These are phyloP conservation scores for Quercus suber DNA, from an alignment of 306 rosid species.

Conservation along the genomic window DNA sequence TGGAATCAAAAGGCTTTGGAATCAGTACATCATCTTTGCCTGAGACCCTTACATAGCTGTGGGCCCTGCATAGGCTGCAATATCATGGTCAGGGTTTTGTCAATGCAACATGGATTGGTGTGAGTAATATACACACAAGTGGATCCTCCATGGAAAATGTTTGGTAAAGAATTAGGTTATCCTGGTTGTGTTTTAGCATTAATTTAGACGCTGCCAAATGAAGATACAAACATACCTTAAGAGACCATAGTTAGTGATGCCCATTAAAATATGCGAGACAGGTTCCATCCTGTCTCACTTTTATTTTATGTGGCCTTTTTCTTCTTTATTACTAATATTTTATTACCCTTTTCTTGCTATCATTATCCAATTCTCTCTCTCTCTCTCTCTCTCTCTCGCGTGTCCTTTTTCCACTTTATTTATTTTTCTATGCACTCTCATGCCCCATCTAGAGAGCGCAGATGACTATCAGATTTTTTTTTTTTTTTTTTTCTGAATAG, in stretches of 20 bases:
- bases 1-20: not conserved
- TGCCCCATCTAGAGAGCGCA: no score
- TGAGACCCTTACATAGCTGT: no score
- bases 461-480: no score
- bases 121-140: not conserved
- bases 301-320: not conserved
- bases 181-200: not conserved
- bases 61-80: no score
- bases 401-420: no score
- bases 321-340: no score
- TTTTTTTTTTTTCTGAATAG: no score
- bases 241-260: not conserved
- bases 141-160: not conserved
- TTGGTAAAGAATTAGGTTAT: constrained; percentile 18
- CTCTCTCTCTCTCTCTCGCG: no score
- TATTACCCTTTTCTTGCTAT: not conserved
- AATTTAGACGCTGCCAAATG: constrained; percentile 31
- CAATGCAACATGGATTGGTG: not conserved
- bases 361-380: not conserved
- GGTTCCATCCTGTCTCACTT: not conserved
- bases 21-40: not conserved
- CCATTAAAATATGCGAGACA: not conserved
- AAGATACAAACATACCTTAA: not conserved
- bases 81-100: not conserved
- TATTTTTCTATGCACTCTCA: no score